Evolutionary conservation across 2,329 filamentous ascomycete genomes (phyloP).

Genomic region (Penicillium occitanis): DNA sequence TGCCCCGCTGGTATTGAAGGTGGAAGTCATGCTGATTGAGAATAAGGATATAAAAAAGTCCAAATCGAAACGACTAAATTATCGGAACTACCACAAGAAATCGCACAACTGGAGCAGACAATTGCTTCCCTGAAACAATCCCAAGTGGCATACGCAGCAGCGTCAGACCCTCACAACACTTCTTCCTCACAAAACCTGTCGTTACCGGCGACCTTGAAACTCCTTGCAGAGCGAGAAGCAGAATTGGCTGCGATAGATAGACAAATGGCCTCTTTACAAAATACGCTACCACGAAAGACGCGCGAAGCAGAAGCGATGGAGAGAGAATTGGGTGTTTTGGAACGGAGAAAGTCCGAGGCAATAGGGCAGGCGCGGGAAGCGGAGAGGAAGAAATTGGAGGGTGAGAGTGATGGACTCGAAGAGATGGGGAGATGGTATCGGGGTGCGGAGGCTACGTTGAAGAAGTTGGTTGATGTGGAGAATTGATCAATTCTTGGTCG

Average conservation of each 20-base stretch:
- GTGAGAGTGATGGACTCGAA: constrained; percentile 48
- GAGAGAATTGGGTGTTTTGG: constrained; percentile 43
- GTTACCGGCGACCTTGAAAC: constrained; percentile 41
- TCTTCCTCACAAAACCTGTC: constrained; percentile 42
- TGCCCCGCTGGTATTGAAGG: background rate
- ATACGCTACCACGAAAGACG: constrained; percentile 43
- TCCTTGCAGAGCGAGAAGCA: constrained; percentile 42
- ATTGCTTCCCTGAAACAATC: constrained; percentile 54
- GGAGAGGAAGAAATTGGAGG: constrained; percentile 44
- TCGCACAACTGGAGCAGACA: constrained; percentile 52
- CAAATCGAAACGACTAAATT: constrained; percentile 54
- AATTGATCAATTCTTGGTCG: background rate
- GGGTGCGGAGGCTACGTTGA: constrained; percentile 43
- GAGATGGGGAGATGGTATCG: constrained; percentile 50
- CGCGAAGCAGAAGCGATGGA: constrained; percentile 48
- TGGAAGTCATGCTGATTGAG: background rate
- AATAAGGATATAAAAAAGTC: constrained; percentile 54
- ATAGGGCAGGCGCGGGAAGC: constrained; percentile 50
- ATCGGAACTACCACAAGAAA: constrained; percentile 52
- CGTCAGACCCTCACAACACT: constrained; percentile 39
- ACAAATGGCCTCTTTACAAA: constrained; percentile 46
- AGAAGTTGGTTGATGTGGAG: constrained; percentile 38
- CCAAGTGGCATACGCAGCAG: constrained; percentile 60
- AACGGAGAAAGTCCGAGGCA: constrained; percentile 47
- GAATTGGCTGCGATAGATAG: constrained; percentile 44